Percentiles rank a stretch among this genome's conserved stretches.
These are phyloP conservation scores for Marchantia paleacea DNA, from an alignment of 225 moss, liverwort and hornwort species.

Conservation along the genomic window DNA sequence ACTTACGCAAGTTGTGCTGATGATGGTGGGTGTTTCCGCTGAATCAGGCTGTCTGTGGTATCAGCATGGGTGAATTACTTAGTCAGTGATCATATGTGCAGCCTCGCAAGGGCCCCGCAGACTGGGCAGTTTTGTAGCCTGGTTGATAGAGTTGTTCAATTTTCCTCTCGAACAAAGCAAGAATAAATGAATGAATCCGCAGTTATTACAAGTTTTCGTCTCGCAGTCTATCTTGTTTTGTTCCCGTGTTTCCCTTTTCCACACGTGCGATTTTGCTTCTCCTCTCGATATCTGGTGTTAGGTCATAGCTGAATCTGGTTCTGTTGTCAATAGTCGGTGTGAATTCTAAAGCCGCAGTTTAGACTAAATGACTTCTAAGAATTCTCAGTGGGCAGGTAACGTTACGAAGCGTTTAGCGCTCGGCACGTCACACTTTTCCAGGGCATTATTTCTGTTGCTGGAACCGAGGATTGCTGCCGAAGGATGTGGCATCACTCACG, in stretches of 20 bases:
- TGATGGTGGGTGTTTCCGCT: background rate
- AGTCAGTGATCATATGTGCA: background rate
- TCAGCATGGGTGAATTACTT: background rate
- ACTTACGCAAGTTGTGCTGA: background rate
- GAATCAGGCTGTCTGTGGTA: background rate
- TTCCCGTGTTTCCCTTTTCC: too few species aligned
- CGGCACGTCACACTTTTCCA: background rate
- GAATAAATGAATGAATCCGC: background rate
- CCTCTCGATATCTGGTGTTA: too few species aligned
- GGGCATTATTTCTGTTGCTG: background rate
- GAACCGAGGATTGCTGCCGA: background rate
- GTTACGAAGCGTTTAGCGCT: background rate
- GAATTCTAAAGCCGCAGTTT: background rate
- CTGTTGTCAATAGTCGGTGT: too few species aligned
- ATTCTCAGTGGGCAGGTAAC: background rate
- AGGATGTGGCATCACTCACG: background rate
- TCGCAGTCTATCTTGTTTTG: too few species aligned
- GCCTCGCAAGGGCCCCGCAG: background rate
- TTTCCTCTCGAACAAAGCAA: background rate
- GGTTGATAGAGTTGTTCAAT: background rate
- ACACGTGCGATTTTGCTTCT: too few species aligned
- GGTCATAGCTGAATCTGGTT: too few species aligned
- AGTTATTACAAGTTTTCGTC: background rate
- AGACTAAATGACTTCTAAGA: background rate
- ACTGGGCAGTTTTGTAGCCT: background rate